phyloP scores from a whole-genome alignment of 2,329 filamentous ascomycete species.

The Calonectria pseudoreteaudii region DNA sequence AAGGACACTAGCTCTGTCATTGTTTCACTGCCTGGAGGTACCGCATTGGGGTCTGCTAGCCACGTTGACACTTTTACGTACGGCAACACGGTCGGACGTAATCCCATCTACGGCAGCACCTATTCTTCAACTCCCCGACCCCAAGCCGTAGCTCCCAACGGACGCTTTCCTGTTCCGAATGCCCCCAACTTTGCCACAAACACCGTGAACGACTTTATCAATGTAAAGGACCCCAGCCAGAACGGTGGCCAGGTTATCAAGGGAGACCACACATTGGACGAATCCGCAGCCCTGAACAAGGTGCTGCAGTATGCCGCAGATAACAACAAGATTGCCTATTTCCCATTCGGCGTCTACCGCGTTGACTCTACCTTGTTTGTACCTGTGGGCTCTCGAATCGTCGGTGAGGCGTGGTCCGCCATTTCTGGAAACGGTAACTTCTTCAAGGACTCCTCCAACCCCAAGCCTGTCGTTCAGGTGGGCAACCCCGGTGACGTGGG shows the following conservation, averaged over 20 bases:
- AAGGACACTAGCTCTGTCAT: background rate
- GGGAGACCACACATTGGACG: background rate
- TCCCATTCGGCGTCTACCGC: background rate
- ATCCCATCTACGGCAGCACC: background rate
- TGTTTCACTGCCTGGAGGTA: background rate
- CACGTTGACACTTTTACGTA: background rate
- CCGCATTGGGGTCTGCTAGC: background rate
- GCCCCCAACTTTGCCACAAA: background rate
- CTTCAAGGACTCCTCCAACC: background rate
- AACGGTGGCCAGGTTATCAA: background rate
- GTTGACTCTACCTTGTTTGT: background rate
- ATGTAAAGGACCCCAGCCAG: background rate
- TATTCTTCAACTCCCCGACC: background rate
- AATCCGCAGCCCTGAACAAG: background rate
- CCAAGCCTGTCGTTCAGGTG: background rate
- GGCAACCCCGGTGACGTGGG: background rate
- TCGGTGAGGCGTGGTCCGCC: background rate
- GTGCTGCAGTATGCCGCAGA: background rate
- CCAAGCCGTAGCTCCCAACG: background rate
- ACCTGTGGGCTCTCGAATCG: background rate
- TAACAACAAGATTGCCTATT: background rate
- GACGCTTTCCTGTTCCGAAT: background rate
- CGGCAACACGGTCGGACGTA: background rate
- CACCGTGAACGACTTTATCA: background rate
- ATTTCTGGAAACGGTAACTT: background rate